phyloP scores from a whole-genome alignment of 2,329 filamentous ascomycete genomes.

The Curvularia sp. region DNA sequence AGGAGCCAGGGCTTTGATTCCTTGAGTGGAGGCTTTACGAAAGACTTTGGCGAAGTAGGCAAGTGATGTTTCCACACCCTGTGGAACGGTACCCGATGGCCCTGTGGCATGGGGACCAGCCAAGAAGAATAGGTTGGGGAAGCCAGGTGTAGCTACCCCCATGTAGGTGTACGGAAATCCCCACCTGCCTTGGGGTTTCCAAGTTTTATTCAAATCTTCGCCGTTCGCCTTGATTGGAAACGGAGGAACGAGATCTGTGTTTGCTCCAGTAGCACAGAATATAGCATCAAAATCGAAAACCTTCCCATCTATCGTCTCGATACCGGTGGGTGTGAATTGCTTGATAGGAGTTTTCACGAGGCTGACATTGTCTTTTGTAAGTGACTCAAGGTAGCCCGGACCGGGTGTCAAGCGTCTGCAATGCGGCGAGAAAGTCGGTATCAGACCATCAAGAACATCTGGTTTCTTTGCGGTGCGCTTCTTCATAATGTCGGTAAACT shows the following conservation, averaged over 20 bases:
- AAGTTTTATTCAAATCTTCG: constrained; percentile 62
- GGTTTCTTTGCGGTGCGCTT: constrained; percentile 50
- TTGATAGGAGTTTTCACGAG: constrained; percentile 52
- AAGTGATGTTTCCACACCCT: constrained; percentile 70
- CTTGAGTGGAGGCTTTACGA: constrained; percentile 70
- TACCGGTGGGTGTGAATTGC: constrained; percentile 48
- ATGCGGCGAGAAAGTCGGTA: constrained; percentile 49
- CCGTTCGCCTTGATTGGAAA: constrained; percentile 67
- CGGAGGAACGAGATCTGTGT: constrained; percentile 58
- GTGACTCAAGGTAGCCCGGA: constrained; percentile 50
- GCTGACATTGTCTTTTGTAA: constrained; percentile 52
- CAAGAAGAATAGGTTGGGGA: constrained; percentile 72
- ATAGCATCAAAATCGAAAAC: constrained; percentile 52
- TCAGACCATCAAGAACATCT: constrained; percentile 52
- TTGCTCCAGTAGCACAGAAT: constrained; percentile 72
- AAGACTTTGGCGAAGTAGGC: constrained; percentile 71
- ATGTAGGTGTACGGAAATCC: constrained; percentile 74
- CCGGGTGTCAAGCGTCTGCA: constrained; percentile 48
- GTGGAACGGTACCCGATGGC: constrained; percentile 69
- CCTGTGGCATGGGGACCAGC: constrained; percentile 57
- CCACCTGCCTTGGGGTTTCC: constrained; percentile 62
- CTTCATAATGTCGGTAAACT: constrained; percentile 47
- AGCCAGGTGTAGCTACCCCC: constrained; percentile 67
- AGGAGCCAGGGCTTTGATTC: constrained; percentile 68
- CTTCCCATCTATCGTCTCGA: constrained; percentile 50